These are phyloP conservation scores for Vitis amurensis DNA, from an alignment of 164 flowering plant species.

Conservation along the genomic window DNA sequence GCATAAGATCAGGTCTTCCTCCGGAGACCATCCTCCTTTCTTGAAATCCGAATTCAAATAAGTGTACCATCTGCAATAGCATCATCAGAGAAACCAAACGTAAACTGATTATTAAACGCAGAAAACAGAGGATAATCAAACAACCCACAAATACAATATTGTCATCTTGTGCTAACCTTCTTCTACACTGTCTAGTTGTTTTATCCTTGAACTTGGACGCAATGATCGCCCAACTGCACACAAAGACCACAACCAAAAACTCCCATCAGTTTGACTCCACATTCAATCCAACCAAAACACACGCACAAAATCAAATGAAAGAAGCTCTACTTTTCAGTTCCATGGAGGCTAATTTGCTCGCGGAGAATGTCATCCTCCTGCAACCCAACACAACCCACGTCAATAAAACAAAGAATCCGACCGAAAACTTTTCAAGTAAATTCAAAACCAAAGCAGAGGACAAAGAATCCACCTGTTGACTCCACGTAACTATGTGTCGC, in stretches of 20 bases:
- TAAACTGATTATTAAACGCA: not conserved
- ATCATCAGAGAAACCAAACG: not conserved
- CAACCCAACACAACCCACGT: conserved; percentile 19
- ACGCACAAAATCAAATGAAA: not conserved
- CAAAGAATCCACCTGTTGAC: conserved; percentile 56
- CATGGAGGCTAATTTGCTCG: conserved; percentile 69
- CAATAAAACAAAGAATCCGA: not conserved
- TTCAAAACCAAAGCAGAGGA: conserved; percentile 7
- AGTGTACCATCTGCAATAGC: conserved; percentile 79
- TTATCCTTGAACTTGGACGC: conserved; percentile 90
- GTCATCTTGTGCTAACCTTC: conserved; percentile 53
- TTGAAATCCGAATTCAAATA: conserved; percentile 94
- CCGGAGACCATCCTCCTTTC: conserved; percentile 98
- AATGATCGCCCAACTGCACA: conserved; percentile 82
- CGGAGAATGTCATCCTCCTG: conserved; percentile 94
- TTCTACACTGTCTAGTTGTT: conserved; percentile 88
- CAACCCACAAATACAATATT: conserved; percentile 1
- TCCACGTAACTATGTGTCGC: conserved; percentile 89
- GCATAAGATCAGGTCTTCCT: conserved; percentile 88
- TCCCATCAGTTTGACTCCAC: not conserved
- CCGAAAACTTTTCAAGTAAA: not conserved
- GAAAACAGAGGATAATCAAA: not conserved
- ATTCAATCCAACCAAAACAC: not conserved
- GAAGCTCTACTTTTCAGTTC: conserved; percentile 72
- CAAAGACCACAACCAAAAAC: not conserved